Evolutionary conservation across 73 alveolate species (phyloP), one percentile per base, ranked within the genome.

Genomic region (Durusdinium trenchii): DNA sequence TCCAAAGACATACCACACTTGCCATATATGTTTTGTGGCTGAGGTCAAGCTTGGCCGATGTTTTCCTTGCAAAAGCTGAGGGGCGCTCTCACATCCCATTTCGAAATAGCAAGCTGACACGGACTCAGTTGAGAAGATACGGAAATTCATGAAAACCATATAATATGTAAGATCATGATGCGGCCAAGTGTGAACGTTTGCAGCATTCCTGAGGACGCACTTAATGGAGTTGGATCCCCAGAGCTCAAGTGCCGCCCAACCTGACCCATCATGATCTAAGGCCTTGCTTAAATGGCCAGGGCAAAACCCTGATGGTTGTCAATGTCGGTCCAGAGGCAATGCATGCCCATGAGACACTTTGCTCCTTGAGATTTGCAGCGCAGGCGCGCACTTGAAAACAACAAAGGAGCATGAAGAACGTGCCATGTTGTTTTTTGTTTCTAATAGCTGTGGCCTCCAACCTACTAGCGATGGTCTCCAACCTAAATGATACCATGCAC

Each of bases 261-360:
- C 9, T 9, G 9, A 20, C 64, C 20, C 20, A 20, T 54, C 28
- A 54, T 54, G 28, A 54, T 54, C 99, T 99, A 50, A 95, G 99
- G 99, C 99, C 99, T 35, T 99, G 99, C 84, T 84, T 99, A 47
- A 99, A 99, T 50, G 99, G 99, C 47, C 98, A 99, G 86, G 99
- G 99, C 46, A 99, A 99, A 64, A 99, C 99, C 81, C 99, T 99
- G 84, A 99, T 99, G 99, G 98, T 99, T 91, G 99, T 99, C 42
- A 99, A 79, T 30, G 82, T 93, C 30, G 76, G 78, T 7, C 99
- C 99, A n/a, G 99, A 93, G 78, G 79, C 91, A 32, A 83, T 75
- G 18, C 79, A 42, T 42, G 50, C 99, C 50, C 99, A 93, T 40
- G 99, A 93, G 93, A 93, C 81, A 40, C 87, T 93, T n/a, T 93